Base-by-base conservation (phyloP, 805 yeast genomes). In the Candida nemodendra region DNA sequence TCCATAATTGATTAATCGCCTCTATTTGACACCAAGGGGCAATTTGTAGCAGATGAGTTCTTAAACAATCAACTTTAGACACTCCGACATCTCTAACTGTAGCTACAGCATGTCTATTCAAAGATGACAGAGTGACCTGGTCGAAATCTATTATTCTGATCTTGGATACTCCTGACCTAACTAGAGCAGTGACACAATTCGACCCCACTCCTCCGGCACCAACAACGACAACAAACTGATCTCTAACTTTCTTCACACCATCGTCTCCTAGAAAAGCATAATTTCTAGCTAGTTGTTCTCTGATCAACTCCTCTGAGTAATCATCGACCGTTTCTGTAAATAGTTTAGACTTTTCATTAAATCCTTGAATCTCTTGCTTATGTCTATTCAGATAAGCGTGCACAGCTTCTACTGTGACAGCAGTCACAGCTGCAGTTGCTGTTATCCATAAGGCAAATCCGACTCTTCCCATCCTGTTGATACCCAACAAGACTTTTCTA, bases 131-230 rank as follows among this genome's bases (percentile, higher is more conserved):
- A 2, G 96, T 80, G 18, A 93, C 97, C 66, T 93, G 99, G 62
- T 93, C 99, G 58, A 93, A 93, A 63, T 93, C 99, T 37, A 93
- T 79, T 39, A 93, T 72, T 50, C 89, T 74, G 36, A 93, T 60
- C 42, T 77, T 74, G 15, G 84, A 81, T 27, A 90, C 81, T 12
- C 99, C 99, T 13, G 95, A 85, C 53, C 99, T 79, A 2, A 85
- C 84, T 39, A 93, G 71, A 84, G 95, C 87, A 9, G 95, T 83
- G 9, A 84, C 81, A 17, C 83, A 95, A 91, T 96, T 90, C 0
- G 97, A 90, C 2, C 99, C 99, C 27, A 93, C 99, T 41, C 99
- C 99, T 41, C 99, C 99, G 13, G 91, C 93, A 21, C 99, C 99
- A 21, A 78, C 80, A 12, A 91, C 84, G 2, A 88, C 84, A 2